These are phyloP conservation scores for Zelonia costaricensis DNA, from an alignment of 208 protist genomes.

Conservation along the genomic window DNA sequence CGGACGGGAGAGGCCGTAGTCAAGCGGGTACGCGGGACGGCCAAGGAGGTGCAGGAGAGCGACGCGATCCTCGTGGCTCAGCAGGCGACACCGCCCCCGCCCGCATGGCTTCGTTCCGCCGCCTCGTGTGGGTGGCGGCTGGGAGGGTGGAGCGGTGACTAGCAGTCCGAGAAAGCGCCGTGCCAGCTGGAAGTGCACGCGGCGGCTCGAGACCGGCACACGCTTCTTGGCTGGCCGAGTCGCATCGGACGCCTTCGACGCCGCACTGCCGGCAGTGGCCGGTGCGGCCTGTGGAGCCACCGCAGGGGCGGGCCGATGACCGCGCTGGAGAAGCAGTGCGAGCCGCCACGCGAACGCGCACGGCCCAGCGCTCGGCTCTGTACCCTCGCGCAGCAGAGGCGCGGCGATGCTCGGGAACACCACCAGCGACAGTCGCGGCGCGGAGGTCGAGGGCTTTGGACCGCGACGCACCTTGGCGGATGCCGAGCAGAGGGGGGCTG, in stretches of 20 bases:
- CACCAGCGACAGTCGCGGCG: no score
- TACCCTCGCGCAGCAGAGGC: constrained; percentile 10
- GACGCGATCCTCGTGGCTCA: constrained; percentile 47
- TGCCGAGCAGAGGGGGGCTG: no score
- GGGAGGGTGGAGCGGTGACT: neutral
- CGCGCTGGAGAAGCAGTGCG: constrained; percentile 2
- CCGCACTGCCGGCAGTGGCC: no score
- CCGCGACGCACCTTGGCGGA: no score
- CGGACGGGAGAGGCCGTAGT: constrained; percentile 30
- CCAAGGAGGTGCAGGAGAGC: constrained; percentile 54
- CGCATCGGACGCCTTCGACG: no score
- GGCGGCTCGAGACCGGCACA: no score
- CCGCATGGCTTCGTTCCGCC: neutral
- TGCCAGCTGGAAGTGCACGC: constrained; percentile 24
- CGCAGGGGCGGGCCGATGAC: neutral
- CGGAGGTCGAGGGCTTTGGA: no score
- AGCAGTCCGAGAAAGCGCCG: constrained; percentile 26
- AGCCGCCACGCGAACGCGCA: constrained; percentile 21
- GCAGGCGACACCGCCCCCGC: constrained; percentile 23
- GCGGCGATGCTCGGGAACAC: constrained; percentile 19
- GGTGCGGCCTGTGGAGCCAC: neutral
- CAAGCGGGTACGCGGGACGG: constrained; percentile 37
- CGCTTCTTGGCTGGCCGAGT: no score
- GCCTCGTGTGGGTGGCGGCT: neutral
- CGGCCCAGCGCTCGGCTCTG: neutral